Evolutionary conservation across 352 stramenopile genomes (phyloP), one percentile per base, ranked within the genome.

Genomic region (Thraustochytrium striatum): DNA sequence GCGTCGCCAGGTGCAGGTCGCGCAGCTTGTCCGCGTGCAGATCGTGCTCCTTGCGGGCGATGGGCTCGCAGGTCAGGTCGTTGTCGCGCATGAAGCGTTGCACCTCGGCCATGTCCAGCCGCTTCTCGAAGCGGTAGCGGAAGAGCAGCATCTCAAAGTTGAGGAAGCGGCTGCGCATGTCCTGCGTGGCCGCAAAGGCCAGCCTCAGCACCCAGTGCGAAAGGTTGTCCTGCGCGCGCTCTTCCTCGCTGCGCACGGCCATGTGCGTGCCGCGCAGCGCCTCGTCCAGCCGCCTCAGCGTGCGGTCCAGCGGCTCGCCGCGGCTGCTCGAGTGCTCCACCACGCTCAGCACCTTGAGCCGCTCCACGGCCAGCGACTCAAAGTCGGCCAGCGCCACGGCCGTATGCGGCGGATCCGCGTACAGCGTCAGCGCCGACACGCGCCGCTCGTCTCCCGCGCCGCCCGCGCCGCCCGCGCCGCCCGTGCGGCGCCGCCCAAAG

Each of bases 181-280:
- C 70, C 36, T 80, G 57, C 16, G 55, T 70, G 21, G 55, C 58
- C 28, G 32, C 53, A 73, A 80, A 80, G 1, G 70, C 70, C 13
- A 80, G 36, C 21, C 58, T 21, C 32, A 80, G 58, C 16, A 75
- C 58, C 70, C 70, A 80, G 47, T 80, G 70, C 35, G 70, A 80
- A 0, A 3, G 30, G 25, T 80, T 70, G 58, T 80, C 70, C 25
- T 55, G 25, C 5, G 11, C 21, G 13, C 21, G 0, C 19, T 75
- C 65, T n/a, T 75, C 44, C 65, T 38, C 19, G 11, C 41, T 68
- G 11, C 44, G 35, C 32, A 39, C 52, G 11, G 65, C 65, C 65
- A 75, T 32, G 65, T 75, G 65, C 25, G 65, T 75, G 30, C 30
- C 65, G n/a, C 52, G 44, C 13, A 75, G 38, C 13, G 65, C 44